Evolutionary conservation across 441 rosid species (phyloP).

Genomic region (Raphanus hybrid): DNA sequence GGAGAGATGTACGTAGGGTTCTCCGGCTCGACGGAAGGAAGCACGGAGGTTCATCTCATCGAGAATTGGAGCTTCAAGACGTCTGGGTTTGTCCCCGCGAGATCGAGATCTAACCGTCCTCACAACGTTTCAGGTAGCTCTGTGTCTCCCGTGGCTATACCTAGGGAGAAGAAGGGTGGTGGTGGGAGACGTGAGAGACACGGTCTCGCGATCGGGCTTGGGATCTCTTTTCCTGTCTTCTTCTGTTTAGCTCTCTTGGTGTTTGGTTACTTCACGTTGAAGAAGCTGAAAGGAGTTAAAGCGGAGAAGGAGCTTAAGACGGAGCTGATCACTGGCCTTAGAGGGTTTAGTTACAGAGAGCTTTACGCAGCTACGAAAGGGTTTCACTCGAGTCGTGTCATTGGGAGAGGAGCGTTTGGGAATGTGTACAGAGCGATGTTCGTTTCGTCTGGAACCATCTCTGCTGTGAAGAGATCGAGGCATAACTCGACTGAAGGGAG

Average conservation of each 20-base stretch:
- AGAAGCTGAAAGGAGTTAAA: constrained; percentile 62
- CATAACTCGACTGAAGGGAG: constrained; percentile 84
- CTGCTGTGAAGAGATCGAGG: constrained; percentile 87
- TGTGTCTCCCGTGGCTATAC: constrained; percentile 50
- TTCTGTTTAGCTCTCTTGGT: constrained; percentile 62
- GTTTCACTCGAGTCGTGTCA: constrained; percentile 79
- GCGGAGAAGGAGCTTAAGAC: constrained; percentile 61
- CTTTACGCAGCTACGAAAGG: constrained; percentile 76
- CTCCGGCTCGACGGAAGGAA: constrained; percentile 92
- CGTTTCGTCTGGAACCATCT: constrained; percentile 54
- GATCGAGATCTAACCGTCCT: constrained; percentile 54
- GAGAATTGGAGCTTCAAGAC: constrained; percentile 77
- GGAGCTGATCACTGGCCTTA: constrained; percentile 73
- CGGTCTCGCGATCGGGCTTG: constrained; percentile 66
- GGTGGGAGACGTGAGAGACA: constrained; percentile 27
- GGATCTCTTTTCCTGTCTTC: constrained; percentile 80
- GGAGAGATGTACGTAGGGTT: constrained; percentile 76
- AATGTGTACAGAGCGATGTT: constrained; percentile 82
- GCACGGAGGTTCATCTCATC: constrained; percentile 84
- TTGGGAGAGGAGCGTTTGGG: constrained; percentile 89
- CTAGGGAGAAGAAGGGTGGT: constrained; percentile 35
- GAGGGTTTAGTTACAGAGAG: constrained; percentile 75
- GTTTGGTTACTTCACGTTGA: constrained; percentile 72
- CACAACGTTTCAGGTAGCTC: constrained; percentile 82
- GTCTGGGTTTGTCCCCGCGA: constrained; percentile 60